Evolutionary conservation across 495 filamentous ascomycete genomes (phyloP), one percentile per base, ranked within the genome.

Genomic region (Daldinia childiae): DNA sequence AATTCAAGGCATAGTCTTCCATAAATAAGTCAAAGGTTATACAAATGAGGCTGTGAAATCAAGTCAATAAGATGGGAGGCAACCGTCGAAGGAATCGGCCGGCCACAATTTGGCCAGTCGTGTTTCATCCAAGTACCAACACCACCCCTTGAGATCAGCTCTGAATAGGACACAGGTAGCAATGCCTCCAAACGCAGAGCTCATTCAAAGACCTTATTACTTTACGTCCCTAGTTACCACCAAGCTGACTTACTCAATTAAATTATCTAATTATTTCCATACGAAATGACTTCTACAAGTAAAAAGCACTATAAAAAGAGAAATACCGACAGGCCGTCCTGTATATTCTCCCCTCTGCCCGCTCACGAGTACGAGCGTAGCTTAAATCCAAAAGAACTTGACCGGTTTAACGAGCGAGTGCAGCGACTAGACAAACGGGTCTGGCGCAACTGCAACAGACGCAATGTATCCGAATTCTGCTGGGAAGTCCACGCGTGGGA

Each of bases 401-500:
- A 1, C 3, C 43, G 9, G 11, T 48, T 48, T 4, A 21, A 48
- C 19, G 6, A 48, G 4, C 43, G 43, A 48, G 43, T 48, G 17
- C 8, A 48, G 8, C 24, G 43, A 12, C 43, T 48, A 48, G 43
- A 48, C 9, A 24, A 24, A 48, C 17, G 8, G 19, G 43, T 48
- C 43, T 48, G 43, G 43, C 43, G 43, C 14, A 48, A 48, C 17
- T 24, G 43, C 17, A 48, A 11, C 3, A 24, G 43, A 3, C 43
- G 19, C 43, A 48, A 48, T 5, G 43, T 24, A 21, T 54, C 50
- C 26, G 50, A 54, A 24, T 54, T 54, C 50, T n/a, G 26, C 50
- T 54, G 26, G 50, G 50, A 54, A 54, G 50, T 54, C 27, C 27
- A 30, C 27, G 50, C 50, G 5, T 54, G 50, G 26, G 24, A 54